Conservation (phyloP, 176 grass and related monocot species). For the Ananas comosus region DNA sequence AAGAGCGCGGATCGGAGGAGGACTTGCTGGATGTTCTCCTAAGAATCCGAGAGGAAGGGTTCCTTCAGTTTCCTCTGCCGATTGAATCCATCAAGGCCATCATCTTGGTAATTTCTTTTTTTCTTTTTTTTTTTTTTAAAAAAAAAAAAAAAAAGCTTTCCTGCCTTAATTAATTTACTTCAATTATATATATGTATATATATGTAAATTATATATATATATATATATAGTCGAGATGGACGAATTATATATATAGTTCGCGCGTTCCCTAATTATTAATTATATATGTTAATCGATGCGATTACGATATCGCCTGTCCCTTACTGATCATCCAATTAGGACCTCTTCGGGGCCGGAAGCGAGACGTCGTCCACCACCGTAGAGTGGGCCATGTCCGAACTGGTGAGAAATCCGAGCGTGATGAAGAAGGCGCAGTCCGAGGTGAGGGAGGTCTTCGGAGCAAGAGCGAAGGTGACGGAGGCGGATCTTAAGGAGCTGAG, state of each 20-base stretch:
- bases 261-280: no score
- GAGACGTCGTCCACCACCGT: slow-evolving; percentile 7
- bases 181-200: no score
- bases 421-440: slow-evolving; percentile 24
- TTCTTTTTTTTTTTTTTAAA: neutral
- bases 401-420: slow-evolving; percentile 9
- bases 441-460: slow-evolving; percentile 14
- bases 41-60: slow-evolving; percentile 15
- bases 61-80: slow-evolving; percentile 1
- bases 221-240: no score
- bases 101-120: neutral
- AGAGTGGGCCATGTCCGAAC: slow-evolving; percentile 30
- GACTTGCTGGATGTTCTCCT: slow-evolving; percentile 22
- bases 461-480: slow-evolving; percentile 1
- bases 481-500: slow-evolving; percentile 6
- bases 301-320: no score
- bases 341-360: slow-evolving; percentile 19
- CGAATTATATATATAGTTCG: no score
- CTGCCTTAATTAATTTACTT: no score
- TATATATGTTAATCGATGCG: no score
- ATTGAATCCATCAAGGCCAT: slow-evolving; percentile 18
- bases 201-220: no score
- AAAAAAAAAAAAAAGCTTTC: no score
- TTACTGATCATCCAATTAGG: slow-evolving; percentile 10
- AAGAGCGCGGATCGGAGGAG: neutral